Evolutionary conservation across 306 rosid species (phyloP).

Genomic region (Geum urbanum): DNA sequence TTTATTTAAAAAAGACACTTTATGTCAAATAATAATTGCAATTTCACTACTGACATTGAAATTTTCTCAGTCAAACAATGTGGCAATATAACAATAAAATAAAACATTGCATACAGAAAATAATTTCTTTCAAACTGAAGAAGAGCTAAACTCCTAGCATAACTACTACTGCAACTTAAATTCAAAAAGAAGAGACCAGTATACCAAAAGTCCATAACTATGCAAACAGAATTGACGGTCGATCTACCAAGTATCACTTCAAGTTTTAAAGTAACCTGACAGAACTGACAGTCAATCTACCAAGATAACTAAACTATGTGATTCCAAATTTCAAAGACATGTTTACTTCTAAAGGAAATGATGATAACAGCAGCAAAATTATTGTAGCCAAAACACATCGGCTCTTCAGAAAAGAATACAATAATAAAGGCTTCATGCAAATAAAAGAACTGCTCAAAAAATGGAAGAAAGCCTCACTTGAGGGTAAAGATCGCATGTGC

Average conservation of each 20-base stretch:
- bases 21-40: background rate
- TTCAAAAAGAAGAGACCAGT: background rate
- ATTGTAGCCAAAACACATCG: background rate
- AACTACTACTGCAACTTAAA: background rate
- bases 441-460: background rate
- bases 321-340: background rate
- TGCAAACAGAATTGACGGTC: background rate
- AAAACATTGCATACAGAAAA: background rate
- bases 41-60: background rate
- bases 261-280: background rate
- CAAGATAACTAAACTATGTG: background rate
- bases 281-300: background rate
- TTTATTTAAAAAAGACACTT: background rate
- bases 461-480: slow-evolving; percentile 50
- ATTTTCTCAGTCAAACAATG: background rate
- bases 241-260: background rate
- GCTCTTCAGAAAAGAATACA: background rate
- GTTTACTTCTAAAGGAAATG: background rate
- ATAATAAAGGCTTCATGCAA: slow-evolving; percentile 13
- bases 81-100: too few relatives aligned
- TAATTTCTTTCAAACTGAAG: background rate
- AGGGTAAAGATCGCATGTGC: slow-evolving; percentile 98
- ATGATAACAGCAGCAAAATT: background rate
- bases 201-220: background rate
- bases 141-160: background rate